Percentiles rank a stretch among this genome's conserved stretches.
Conservation (phyloP, 2,329 filamentous ascomycete species). For the Nannizziopsis barbatae region DNA sequence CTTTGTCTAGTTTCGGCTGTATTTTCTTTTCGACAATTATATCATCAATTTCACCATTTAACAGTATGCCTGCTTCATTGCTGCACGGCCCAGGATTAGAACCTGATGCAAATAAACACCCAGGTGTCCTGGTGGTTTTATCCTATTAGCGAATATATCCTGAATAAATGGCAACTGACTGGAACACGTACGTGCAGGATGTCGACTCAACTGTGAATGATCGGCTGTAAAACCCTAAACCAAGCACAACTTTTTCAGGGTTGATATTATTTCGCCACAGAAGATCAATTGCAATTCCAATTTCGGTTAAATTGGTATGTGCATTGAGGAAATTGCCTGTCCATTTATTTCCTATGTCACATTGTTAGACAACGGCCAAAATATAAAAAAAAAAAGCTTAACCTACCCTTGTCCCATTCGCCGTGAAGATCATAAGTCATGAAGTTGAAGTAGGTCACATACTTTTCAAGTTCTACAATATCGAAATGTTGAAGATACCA, state of each 20-base stretch:
- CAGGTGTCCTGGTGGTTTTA: too few species aligned
- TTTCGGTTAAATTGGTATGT: constrained; percentile 37
- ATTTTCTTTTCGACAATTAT: constrained; percentile 18
- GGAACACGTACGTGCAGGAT: constrained; percentile 10
- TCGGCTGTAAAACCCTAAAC: constrained; percentile 38
- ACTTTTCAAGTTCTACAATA: background rate
- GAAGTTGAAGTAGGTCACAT: constrained; percentile 8
- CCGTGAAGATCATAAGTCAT: constrained; percentile 11
- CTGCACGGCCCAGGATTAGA: constrained; percentile 17
- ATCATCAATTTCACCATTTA: constrained; percentile 12
- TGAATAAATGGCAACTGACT: too few species aligned
- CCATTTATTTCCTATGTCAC: constrained; percentile 1
- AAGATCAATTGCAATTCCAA: constrained; percentile 27
- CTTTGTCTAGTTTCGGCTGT: constrained; percentile 20
- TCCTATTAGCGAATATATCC: too few species aligned
- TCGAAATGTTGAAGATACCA: constrained; percentile 11
- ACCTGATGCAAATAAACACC: constrained; percentile 18
- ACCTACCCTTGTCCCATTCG: constrained; percentile 1
- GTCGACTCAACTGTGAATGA: constrained; percentile 32
- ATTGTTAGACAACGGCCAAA: background rate
- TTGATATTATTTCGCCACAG: constrained; percentile 35
- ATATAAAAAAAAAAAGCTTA: background rate
- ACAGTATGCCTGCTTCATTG: constrained; percentile 25
- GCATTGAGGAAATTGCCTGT: constrained; percentile 22
- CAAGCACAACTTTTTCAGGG: constrained; percentile 37